These are phyloP conservation scores for Gymnopus androsaceus DNA, from an alignment of 1,284 basidiomycete genomes.

Conservation along the genomic window DNA sequence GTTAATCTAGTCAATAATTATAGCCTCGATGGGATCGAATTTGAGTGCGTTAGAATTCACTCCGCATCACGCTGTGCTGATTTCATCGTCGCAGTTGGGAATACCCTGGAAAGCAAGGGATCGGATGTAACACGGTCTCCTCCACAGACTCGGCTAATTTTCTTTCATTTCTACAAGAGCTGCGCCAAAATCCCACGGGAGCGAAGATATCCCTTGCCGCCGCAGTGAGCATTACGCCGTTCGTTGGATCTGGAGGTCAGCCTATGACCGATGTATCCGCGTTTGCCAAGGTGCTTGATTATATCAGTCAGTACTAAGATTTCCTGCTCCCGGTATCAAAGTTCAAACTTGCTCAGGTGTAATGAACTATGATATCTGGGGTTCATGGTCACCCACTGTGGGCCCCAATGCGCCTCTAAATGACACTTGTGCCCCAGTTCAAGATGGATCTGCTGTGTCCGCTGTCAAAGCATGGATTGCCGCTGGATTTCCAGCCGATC, in stretches of 20 bases:
- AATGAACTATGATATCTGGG: constrained; percentile 48
- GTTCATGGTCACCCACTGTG: constrained; percentile 46
- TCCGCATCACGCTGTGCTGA: neutral
- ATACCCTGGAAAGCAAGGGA: constrained; percentile 69
- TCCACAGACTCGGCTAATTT: constrained; percentile 65
- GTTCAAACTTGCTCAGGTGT: neutral
- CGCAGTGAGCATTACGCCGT: constrained; percentile 73
- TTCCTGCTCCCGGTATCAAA: neutral
- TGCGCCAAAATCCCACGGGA: constrained; percentile 59
- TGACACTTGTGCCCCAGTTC: constrained; percentile 71
- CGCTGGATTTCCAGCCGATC: constrained; percentile 77
- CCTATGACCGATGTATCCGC: constrained; percentile 70
- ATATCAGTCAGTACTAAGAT: constrained; percentile 48
- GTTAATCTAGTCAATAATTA: constrained; percentile 62
- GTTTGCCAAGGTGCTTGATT: constrained; percentile 74
- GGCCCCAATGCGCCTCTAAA: constrained; percentile 74
- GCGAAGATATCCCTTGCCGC: constrained; percentile 70
- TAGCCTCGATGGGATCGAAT: constrained; percentile 81
- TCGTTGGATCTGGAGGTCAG: constrained; percentile 57
- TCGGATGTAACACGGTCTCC: constrained; percentile 67
- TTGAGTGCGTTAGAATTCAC: constrained; percentile 54
- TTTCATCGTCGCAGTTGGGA: constrained; percentile 67
- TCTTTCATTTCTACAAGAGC: constrained; percentile 72
- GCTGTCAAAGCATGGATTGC: constrained; percentile 74
- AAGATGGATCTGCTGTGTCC: constrained; percentile 74